Conservation (phyloP, 1,139 yeast species). For the Saccharomyces uvarum region DNA sequence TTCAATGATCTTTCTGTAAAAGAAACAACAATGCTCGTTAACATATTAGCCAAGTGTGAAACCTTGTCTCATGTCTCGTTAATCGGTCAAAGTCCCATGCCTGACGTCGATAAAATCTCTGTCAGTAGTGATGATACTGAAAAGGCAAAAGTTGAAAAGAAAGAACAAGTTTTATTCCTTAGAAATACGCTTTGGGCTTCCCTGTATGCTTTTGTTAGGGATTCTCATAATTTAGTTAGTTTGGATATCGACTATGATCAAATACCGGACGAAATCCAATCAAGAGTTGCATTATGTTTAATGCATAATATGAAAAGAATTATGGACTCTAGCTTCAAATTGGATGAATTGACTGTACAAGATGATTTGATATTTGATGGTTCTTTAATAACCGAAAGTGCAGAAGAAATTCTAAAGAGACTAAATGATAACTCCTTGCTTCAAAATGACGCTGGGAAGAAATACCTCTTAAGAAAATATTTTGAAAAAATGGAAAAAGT, state of each 20-base stretch:
- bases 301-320: conserved; percentile 74
- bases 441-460: conserved; percentile 35
- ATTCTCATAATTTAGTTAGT: conserved; percentile 55
- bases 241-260: conserved; percentile 66
- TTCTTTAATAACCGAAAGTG: conserved; percentile 55
- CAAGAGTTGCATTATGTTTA: conserved; percentile 71
- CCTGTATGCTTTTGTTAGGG: conserved; percentile 61
- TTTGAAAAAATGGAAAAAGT: conserved; percentile 46
- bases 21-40: conserved; percentile 60
- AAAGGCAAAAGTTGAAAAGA: conserved; percentile 5
- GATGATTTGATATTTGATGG: conserved; percentile 50
- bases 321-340: conserved; percentile 39
- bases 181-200: conserved; percentile 42
- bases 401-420: conserved; percentile 48
- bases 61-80: conserved; percentile 71
- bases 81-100: conserved; percentile 37
- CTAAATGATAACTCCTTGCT: conserved; percentile 19
- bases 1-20: conserved; percentile 57
- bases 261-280: conserved; percentile 62
- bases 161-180: conserved; percentile 39
- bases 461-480: conserved; percentile 39
- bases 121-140: neutral
- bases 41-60: conserved; percentile 60
- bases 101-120: conserved; percentile 1
- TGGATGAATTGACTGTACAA: conserved; percentile 30